These are phyloP conservation scores for Danielozyma ontarioensis DNA, from an alignment of 805 yeast species.

Conservation along the genomic window DNA sequence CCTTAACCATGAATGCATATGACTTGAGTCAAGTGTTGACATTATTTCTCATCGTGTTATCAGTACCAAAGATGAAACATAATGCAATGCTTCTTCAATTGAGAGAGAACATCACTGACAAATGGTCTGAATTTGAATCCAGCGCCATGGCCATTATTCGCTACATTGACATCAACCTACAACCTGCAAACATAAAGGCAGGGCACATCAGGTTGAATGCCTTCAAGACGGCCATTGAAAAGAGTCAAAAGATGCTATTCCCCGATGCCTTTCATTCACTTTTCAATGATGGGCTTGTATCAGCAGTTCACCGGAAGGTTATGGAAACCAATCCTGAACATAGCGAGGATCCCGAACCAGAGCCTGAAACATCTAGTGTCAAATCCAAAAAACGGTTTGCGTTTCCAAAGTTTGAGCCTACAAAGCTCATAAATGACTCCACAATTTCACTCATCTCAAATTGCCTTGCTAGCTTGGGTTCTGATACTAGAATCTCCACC, in stretches of 20 bases:
- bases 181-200: conserved; percentile 11
- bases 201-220: conserved; percentile 10
- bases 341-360: not conserved
- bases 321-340: not conserved
- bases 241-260: conserved; percentile 13
- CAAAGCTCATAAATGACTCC: conserved; percentile 39
- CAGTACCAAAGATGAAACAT: conserved; percentile 23
- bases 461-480: conserved; percentile 15
- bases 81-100: conserved; percentile 23
- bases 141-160: conserved; percentile 43
- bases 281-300: conserved; percentile 27
- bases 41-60: conserved; percentile 42
- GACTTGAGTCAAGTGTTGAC: conserved; percentile 43
- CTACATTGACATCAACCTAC: conserved; percentile 42
- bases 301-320: not conserved
- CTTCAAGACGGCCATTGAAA: conserved; percentile 10
- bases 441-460: conserved; percentile 35
- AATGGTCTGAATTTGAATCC: conserved; percentile 40
- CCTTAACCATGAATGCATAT: conserved; percentile 32
- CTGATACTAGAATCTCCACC: conserved; percentile 34
- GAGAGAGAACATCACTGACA: conserved; percentile 13
- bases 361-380: not conserved
- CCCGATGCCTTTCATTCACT: conserved; percentile 13
- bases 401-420: conserved; percentile 11
- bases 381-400: not conserved